Conservation (phyloP, 352 stramenopile species). For the Globisporangium irregulare region DNA sequence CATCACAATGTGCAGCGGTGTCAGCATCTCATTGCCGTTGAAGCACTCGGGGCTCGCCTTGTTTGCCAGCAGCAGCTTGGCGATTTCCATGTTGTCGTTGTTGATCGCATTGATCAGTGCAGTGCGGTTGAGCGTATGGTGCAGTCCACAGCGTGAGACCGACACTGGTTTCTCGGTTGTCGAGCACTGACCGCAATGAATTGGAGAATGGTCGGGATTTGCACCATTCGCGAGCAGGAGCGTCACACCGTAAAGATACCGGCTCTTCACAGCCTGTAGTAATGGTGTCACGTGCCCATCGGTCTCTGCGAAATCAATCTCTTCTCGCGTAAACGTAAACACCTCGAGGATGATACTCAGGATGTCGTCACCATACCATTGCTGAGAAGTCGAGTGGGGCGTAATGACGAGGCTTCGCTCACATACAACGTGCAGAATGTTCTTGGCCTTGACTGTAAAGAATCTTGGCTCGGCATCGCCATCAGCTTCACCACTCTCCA, state of each 20-base stretch:
- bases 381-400: background rate
- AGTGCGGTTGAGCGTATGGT: slow-evolving; percentile 1
- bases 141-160: slow-evolving; percentile 4
- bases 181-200: slow-evolving; percentile 37
- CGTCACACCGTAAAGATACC: slow-evolving; percentile 30
- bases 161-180: slow-evolving; percentile 8
- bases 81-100: slow-evolving; percentile 2
- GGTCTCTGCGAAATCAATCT: slow-evolving; percentile 5
- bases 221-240: slow-evolving; percentile 34
- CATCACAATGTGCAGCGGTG: slow-evolving; percentile 48
- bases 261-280: background rate
- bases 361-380: slow-evolving; percentile 14
- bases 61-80: slow-evolving; percentile 2
- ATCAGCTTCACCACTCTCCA: background rate
- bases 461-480: background rate
- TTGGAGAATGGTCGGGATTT: slow-evolving; percentile 43
- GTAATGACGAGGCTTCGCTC: background rate
- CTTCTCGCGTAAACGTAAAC: slow-evolving; percentile 8
- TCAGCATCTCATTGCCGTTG: slow-evolving; percentile 16
- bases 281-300: background rate
- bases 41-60: slow-evolving; percentile 4
- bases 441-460: slow-evolving; percentile 2
- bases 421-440: slow-evolving; percentile 7
- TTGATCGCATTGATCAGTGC: background rate
- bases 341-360: slow-evolving; percentile 8